Evolutionary conservation across 1,139 yeast species (phyloP).

Genomic region (Candida sojae): DNA sequence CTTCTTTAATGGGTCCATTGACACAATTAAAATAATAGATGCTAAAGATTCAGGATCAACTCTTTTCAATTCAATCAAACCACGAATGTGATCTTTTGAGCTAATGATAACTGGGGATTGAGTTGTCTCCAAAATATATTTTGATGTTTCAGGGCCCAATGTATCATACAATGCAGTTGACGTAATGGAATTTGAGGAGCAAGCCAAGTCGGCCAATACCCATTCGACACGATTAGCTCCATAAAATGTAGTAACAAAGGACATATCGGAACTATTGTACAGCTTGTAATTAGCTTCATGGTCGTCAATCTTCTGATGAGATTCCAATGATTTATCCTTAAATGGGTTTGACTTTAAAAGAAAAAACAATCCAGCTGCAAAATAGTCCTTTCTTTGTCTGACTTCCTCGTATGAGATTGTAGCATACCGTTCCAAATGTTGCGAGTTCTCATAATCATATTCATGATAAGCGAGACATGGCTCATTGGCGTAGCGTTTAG

Average conservation of each 20-base stretch:
- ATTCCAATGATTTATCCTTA: conserved; percentile 20
- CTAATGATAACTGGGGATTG: conserved; percentile 37
- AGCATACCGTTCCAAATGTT: conserved; percentile 21
- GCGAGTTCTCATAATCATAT: conserved; percentile 29
- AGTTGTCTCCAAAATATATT: conserved; percentile 34
- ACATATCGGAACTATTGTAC: conserved; percentile 25
- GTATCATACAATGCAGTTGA: conserved; percentile 44
- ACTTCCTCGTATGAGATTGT: conserved; percentile 24
- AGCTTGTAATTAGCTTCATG: conserved; percentile 23
- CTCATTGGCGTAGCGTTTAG: conserved; percentile 17
- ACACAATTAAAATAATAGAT: conserved; percentile 30
- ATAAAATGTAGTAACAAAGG: conserved; percentile 37
- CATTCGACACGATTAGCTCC: conserved; percentile 42
- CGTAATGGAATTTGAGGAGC: conserved; percentile 36
- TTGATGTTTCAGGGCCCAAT: conserved; percentile 37
- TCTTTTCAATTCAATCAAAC: conserved; percentile 28
- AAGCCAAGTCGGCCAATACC: conserved; percentile 40
- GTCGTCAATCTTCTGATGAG: conserved; percentile 29
- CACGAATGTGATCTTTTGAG: conserved; percentile 30
- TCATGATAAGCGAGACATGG: conserved; percentile 35
- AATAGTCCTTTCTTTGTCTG: conserved; percentile 20
- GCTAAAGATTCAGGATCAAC: conserved; percentile 25
- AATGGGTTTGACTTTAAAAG: conserved; percentile 31
- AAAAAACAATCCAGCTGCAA: conserved; percentile 36
- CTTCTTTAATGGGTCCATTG: conserved; percentile 35